Evolutionary conservation across 1,284 basidiomycete genomes (phyloP).

Genomic region (Puccinia horiana): DNA sequence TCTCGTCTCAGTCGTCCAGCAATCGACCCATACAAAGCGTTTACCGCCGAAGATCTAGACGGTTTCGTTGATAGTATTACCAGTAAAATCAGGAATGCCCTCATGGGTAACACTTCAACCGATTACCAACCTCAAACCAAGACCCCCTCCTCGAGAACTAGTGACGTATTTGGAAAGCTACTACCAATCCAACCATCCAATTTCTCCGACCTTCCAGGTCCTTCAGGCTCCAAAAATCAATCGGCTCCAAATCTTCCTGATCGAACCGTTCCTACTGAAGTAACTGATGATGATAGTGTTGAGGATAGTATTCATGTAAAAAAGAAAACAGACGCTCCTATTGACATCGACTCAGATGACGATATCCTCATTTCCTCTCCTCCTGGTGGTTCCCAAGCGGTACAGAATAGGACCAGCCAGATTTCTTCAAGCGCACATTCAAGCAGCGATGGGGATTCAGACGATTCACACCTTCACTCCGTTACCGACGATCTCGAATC

Average conservation of each 20-base stretch:
- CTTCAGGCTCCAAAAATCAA: neutral
- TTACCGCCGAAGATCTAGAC: slow-evolving; percentile 44
- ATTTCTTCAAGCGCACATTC: neutral
- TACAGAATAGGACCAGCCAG: neutral
- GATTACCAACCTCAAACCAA: neutral
- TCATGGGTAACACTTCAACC: slow-evolving; percentile 17
- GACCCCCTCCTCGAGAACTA: neutral
- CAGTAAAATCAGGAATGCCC: slow-evolving; percentile 29
- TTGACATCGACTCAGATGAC: slow-evolving; percentile 11
- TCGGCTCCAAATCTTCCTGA: neutral
- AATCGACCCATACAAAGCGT: slow-evolving; percentile 43
- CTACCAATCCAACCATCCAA: slow-evolving; percentile 1
- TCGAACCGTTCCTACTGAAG: neutral
- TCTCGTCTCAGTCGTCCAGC: slow-evolving; percentile 42
- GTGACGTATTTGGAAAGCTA: slow-evolving; percentile 32
- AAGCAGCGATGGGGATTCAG: neutral
- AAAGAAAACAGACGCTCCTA: neutral
- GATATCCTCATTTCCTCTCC: neutral
- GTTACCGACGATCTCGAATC: neutral
- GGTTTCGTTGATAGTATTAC: slow-evolving; percentile 49
- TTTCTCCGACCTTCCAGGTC: neutral
- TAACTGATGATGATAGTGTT: neutral
- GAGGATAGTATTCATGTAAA: slow-evolving; percentile 1
- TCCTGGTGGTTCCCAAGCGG: neutral
- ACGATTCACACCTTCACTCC: neutral